Evolutionary conservation across 2,329 filamentous ascomycete species (phyloP).

Genomic region (Trichoderma aggressivum): DNA sequence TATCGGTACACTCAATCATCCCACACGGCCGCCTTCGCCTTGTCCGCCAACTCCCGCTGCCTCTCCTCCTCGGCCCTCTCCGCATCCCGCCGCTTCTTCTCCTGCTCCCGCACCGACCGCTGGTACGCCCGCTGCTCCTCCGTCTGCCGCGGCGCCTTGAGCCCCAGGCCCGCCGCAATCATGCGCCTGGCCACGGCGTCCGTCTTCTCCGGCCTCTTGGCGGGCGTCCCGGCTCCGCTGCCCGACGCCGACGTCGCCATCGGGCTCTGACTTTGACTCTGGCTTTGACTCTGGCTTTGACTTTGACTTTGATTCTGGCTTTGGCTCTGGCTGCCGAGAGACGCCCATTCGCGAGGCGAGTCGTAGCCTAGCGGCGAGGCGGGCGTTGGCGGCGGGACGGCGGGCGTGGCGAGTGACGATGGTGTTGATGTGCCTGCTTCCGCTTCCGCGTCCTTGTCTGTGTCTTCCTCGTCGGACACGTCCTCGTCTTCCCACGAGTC

Average conservation of each 20-base stretch:
- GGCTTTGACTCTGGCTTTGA: background rate
- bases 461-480: slow-evolving; percentile 32
- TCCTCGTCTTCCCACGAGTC: slow-evolving; percentile 60
- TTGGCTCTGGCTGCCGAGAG: background rate
- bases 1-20: slow-evolving; percentile 53
- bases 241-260: background rate
- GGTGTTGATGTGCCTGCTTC: background rate
- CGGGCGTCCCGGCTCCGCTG: slow-evolving; percentile 23
- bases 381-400: slow-evolving; percentile 1
- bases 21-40: slow-evolving; percentile 83
- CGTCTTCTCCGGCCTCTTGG: slow-evolving; percentile 76
- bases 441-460: slow-evolving; percentile 23
- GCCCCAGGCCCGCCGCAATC: slow-evolving; percentile 84
- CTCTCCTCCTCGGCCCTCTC: slow-evolving; percentile 64
- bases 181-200: slow-evolving; percentile 85
- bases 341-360: slow-evolving; percentile 23
- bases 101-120: slow-evolving; percentile 75
- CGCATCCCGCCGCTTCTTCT: slow-evolving; percentile 70
- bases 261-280: background rate
- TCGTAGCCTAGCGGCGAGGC: slow-evolving; percentile 1
- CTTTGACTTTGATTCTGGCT: background rate
- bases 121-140: slow-evolving; percentile 90
- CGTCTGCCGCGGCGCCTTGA: slow-evolving; percentile 75
- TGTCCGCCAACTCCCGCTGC: slow-evolving; percentile 63
- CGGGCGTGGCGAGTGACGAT: background rate